Base-by-base conservation (phyloP, 2,329 filamentous ascomycete species). In the Aspergillus sp. region DNA sequence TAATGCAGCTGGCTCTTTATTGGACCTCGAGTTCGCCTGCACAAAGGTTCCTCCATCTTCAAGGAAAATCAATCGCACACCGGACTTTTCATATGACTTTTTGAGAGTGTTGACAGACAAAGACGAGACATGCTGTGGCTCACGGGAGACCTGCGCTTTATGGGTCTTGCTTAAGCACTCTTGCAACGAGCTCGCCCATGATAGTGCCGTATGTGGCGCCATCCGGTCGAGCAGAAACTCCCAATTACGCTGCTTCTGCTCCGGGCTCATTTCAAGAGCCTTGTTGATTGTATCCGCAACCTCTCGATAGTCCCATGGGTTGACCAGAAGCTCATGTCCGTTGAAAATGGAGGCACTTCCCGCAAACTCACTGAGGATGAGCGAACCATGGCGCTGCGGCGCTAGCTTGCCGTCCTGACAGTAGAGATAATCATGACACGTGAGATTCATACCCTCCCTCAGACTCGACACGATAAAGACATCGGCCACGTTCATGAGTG, bases 381-480 rank as follows among this genome's bases (percentile, higher is more conserved):
- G 77, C 1, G 90, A 90, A 2, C 88, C 88, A 61, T 93, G 82
- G 69, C 87, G 90, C 72, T 89, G 89, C 39, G 83, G 73, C 2
- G 75, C 72, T 47, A 80, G 73, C 53, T 79, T 79, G 37, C 90
- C 90, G 60, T 96, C 91, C 65, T 97, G 91, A 62, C 90, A 96
- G 55, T 88, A 86, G 32, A 96, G 78, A 60, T 88, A 97, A 63
- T 97, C 91, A 64, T 96, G 91, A 4, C 86, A 89, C 0, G 90
- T 95, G 44, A 97, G 73, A 63, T 96, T 96, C 91, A 96, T 96
- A 55, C 91, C 91, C 66, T 96, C 91, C 44, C 91, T 88, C 60
- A 96, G 83, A 61, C 88, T 93, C 3, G 90, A 94, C 61, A 96
- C 90, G 81, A 95, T 91, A 44, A 96, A 77, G 1, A 86, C 85